Evolutionary conservation across 345 rosid genomes (phyloP).

Genomic region (Nasturtium officinale): DNA sequence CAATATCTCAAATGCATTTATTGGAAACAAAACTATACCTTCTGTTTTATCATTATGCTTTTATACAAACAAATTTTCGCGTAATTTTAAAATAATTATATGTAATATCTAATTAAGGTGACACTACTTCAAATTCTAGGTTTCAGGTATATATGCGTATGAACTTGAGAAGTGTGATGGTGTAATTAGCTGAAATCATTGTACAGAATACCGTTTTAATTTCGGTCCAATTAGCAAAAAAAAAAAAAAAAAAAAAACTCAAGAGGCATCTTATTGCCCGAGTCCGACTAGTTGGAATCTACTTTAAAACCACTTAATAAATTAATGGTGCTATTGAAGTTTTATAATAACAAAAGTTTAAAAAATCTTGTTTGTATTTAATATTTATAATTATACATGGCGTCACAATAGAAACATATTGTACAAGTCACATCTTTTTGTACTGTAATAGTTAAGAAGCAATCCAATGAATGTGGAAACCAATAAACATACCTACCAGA

Average conservation of each 20-base stretch:
- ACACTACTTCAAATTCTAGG: background rate
- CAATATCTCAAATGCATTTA: conserved; percentile 22
- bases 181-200: background rate
- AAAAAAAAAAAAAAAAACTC: no score
- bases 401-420: background rate
- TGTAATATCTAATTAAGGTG: background rate
- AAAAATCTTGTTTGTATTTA: background rate
- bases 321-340: background rate
- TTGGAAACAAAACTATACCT: conserved; percentile 2
- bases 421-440: conserved; percentile 3
- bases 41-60: conserved; percentile 33
- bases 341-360: background rate
- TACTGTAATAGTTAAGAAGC: conserved; percentile 15
- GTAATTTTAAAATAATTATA: background rate
- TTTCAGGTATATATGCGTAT: background rate
- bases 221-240: background rate
- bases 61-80: background rate
- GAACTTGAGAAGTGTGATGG: background rate
- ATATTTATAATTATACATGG: background rate
- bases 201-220: background rate
- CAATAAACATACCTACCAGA: conserved; percentile 40
- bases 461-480: conserved; percentile 37
- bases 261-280: background rate
- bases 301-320: background rate
- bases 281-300: background rate